Evolutionary conservation across 2,329 filamentous ascomycete genomes (phyloP).

Genomic region (Cylindrodendrum hubeiense): DNA sequence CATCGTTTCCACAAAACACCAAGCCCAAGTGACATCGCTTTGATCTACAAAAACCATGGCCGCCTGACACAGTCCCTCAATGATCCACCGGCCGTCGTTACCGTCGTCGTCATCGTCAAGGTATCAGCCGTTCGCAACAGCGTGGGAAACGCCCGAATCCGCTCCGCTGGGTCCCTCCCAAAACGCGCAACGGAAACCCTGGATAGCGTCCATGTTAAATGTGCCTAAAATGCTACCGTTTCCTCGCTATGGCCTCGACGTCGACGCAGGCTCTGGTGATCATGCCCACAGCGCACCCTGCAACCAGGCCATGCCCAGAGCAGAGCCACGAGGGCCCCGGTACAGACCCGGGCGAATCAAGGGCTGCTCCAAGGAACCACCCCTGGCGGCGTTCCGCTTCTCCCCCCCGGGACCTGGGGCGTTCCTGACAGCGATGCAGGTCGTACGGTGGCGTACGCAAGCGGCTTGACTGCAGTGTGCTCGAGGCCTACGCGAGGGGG

Average conservation of each 20-base stretch:
- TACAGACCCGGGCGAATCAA: constrained; percentile 21
- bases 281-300: background rate
- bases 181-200: background rate
- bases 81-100: background rate
- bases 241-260: background rate
- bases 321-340: constrained; percentile 4
- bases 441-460: constrained; percentile 26
- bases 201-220: background rate
- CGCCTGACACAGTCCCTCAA: background rate
- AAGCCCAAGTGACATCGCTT: background rate
- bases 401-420: constrained; percentile 6
- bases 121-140: background rate
- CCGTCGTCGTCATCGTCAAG: background rate
- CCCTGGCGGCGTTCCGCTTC: constrained; percentile 1
- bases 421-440: constrained; percentile 4
- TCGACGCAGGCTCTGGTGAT: background rate
- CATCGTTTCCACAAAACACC: background rate
- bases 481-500: background rate
- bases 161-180: background rate
- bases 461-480: background rate
- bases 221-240: background rate
- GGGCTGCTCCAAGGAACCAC: background rate
- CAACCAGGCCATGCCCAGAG: background rate
- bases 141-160: background rate
- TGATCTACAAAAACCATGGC: background rate